Base-by-base conservation (phyloP, 768 basidiomycete genomes). In the Lactarius tabidus region DNA sequence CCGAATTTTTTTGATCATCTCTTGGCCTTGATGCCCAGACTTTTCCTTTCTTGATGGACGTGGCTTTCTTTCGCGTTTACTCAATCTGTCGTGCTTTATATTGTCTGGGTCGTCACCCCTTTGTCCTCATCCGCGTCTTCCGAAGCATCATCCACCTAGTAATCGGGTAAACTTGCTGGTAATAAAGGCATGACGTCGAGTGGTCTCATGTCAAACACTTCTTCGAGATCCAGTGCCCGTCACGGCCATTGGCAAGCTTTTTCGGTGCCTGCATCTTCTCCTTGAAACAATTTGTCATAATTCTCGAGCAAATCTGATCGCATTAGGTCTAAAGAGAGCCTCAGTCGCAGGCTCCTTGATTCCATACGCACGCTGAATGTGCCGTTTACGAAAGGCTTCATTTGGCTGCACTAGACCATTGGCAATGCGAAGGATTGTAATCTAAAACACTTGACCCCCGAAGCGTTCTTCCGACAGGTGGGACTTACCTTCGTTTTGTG, bases 171-270 rank as follows among this genome's bases (percentile, higher is more conserved):
- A 39, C 63, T 23, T 54, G 45, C 12, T 51, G 38, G 5, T 26
- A 20, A n/a, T 15, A 57, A 23, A 8, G n/a, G 14, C 3, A 54
- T 31, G 36, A 53, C 15, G 6, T 29, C 10, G 45, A 10, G 36
- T 0, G 58, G 5, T 76, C 86, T 72, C 68, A 92, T 88, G 68
- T 91, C 93, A 67, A 88, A 90, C 0, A 88, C 95, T 58, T 98
- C 96, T 74, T 98, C 96, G 23, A 93, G 81, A 77, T 98, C 96
- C 0, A 95, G 94, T 14, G 84, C 84, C 4, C 89, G 83, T 6
- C 85, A n/a, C n/a, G n/a, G n/a, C n/a, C 91, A 54, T 75, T 77
- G 1, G 85, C 83, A 43, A 95, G 79, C 71, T 90, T 95, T 83
- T 93, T 95, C 1, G 88, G 85, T 6, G 72, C 79, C 73, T 90